Percentiles rank a stretch among this genome's conserved stretches.
These are phyloP conservation scores for Acidomyces sp. DNA, from an alignment of 495 filamentous ascomycete species.

Conservation along the genomic window DNA sequence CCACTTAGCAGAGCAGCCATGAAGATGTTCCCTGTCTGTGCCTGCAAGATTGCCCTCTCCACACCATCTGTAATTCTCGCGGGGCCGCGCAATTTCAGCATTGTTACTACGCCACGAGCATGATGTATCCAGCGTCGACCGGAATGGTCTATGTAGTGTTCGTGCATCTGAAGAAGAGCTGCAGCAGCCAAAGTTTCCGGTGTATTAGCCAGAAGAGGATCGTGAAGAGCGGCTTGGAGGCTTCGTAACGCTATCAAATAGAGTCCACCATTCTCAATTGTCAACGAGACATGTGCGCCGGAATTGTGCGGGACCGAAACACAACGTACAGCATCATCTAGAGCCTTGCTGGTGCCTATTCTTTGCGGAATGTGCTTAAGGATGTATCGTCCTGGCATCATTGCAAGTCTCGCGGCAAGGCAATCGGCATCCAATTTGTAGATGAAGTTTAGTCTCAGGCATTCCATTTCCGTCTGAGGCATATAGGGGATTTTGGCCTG, in stretches of 20 bases:
- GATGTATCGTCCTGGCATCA: constrained; percentile 7
- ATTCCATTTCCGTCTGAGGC: neutral
- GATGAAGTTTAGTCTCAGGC: constrained; percentile 2
- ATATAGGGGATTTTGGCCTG: neutral
- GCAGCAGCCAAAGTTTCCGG: constrained; percentile 9
- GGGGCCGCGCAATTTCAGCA: neutral
- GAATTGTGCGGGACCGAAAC: neutral
- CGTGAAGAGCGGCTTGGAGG: neutral
- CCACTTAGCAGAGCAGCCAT: neutral
- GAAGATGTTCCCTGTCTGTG: constrained; percentile 4
- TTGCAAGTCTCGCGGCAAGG: constrained; percentile 2
- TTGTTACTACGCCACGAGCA: constrained; percentile 5
- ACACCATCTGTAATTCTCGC: neutral
- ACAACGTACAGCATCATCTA: constrained; percentile 6
- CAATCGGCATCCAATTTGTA: constrained; percentile 5
- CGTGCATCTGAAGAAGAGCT: constrained; percentile 5
- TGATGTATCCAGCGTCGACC: constrained; percentile 1
- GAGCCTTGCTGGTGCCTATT: constrained; percentile 2
- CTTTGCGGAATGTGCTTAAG: constrained; percentile 7
- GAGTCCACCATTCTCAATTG: neutral
- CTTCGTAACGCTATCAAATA: constrained; percentile 4
- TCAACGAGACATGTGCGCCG: neutral
- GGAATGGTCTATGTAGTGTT: constrained; percentile 2
- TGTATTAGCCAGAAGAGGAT: neutral
- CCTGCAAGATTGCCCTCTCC: constrained; percentile 5